These are phyloP conservation scores for Neurospora sp. DNA, from an alignment of 495 filamentous ascomycete species.

Conservation along the genomic window DNA sequence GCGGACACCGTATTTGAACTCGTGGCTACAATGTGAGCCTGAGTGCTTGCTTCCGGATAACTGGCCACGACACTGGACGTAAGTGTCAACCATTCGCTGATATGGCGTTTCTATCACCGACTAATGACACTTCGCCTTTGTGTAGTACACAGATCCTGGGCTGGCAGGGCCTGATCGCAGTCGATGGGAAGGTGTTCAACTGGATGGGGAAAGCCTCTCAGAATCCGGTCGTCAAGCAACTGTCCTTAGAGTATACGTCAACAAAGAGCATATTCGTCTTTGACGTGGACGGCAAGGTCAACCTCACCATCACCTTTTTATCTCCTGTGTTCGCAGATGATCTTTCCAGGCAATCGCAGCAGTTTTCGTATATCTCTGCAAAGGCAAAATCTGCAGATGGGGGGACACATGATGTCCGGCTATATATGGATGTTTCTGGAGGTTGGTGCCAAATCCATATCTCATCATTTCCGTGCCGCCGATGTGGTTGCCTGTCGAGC, in stretches of 20 bases:
- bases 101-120: neutral
- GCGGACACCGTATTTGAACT: slow-evolving; percentile 22
- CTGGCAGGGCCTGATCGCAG: slow-evolving; percentile 57
- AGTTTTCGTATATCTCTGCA: slow-evolving; percentile 75
- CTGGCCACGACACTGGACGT: slow-evolving; percentile 23
- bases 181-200: slow-evolving; percentile 45
- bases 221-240: slow-evolving; percentile 32
- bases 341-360: slow-evolving; percentile 73
- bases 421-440: slow-evolving; percentile 82
- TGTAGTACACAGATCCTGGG: slow-evolving; percentile 57
- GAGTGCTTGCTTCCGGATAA: slow-evolving; percentile 14
- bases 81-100: slow-evolving; percentile 1
- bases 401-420: slow-evolving; percentile 54
- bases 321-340: slow-evolving; percentile 84
- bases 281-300: slow-evolving; percentile 50
- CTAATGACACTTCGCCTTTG: slow-evolving; percentile 33
- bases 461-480: slow-evolving; percentile 37
- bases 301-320: slow-evolving; percentile 72
- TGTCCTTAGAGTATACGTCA: slow-evolving; percentile 66
- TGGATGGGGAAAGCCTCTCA: slow-evolving; percentile 53
- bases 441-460: slow-evolving; percentile 50
- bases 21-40: slow-evolving; percentile 20
- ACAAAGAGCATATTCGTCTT: slow-evolving; percentile 82
- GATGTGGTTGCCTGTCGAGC: slow-evolving; percentile 13
- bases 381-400: slow-evolving; percentile 46